Base-by-base conservation (phyloP, 306 rosid genomes). In the Glycine latifolia region DNA sequence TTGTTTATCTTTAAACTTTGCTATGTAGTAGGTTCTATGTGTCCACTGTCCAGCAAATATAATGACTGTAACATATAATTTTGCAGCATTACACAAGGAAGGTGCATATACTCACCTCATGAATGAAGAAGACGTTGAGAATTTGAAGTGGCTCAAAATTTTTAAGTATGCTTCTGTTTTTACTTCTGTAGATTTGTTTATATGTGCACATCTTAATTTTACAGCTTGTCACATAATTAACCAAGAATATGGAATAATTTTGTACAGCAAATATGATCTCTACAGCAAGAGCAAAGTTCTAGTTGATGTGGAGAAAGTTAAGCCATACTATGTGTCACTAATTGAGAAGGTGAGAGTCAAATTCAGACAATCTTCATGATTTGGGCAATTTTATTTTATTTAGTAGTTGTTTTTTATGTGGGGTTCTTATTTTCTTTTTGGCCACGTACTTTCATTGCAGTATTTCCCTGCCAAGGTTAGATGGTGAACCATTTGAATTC, bases 201-300 rank as follows among this genome's bases (percentile, higher is more conserved):
- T 58, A 53, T 74, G 50, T 10, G 14, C 46, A 55, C 17, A 44
- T 44, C 4, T 69, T 39, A 35, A 35, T 39, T 58, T 39, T 43
- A 43, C 2, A 43, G 47, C 9, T 43, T 12, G 46, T 39, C 10
- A 46, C 16, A 17, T 20, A 33, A 52, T 26, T 26, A 26, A 52
- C 16, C 11, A 26, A 26, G 31, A 26, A 26, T 33, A 7, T 63
- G 5, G 58, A 35, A 58, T 16, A 9, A 72, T 11, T 83, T 4
- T 56, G 20, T 49, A 3, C 87, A 94, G 98, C 84, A 92, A 92
- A 62, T 94, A 94, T 84, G 98, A 94, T 74, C 97, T 94, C 14
- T 92, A 92, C 83, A 90, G 97, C 77, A 94, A 92, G 79, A 91
- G 98, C 91, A 92, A 94, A 85, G 93, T 87, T 13, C 76, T 55